phyloP scores from a whole-genome alignment of 495 filamentous ascomycete genomes.

The Lasiosphaeria hispida region DNA sequence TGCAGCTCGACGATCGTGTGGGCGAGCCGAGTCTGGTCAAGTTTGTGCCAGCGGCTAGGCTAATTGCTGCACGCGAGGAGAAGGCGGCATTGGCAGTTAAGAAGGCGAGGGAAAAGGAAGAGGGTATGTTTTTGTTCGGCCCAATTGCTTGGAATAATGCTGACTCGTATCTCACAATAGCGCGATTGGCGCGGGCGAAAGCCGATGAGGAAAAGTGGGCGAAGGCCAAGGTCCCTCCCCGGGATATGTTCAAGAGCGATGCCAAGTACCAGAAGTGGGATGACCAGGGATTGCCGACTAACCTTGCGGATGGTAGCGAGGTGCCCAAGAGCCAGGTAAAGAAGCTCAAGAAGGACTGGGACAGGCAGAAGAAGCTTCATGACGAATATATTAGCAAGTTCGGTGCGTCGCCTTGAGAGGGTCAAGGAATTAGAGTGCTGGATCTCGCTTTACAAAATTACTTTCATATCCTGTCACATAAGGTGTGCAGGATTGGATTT shows the following conservation, averaged over 20 bases:
- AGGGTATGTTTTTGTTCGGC: conserved; percentile 40
- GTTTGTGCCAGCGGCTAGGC: conserved; percentile 67
- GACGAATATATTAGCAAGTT: conserved; percentile 50
- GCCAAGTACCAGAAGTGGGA: conserved; percentile 80
- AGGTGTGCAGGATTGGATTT: too few relatives aligned
- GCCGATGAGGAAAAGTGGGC: conserved; percentile 56
- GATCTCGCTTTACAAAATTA: neutral
- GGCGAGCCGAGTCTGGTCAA: conserved; percentile 74
- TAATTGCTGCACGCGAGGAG: conserved; percentile 70
- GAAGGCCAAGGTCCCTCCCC: conserved; percentile 66
- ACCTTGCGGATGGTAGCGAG: conserved; percentile 71
- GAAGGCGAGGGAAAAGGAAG: conserved; percentile 57
- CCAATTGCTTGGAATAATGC: conserved; percentile 27
- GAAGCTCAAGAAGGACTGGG: conserved; percentile 88
- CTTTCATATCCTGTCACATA: too few relatives aligned
- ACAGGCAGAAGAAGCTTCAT: conserved; percentile 84
- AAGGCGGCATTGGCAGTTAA: conserved; percentile 57
- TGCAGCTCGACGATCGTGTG: conserved; percentile 82
- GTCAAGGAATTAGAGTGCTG: neutral
- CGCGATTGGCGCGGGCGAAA: conserved; percentile 51
- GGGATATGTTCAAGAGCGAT: conserved; percentile 70
- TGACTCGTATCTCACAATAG: conserved; percentile 13
- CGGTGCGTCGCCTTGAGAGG: conserved; percentile 8
- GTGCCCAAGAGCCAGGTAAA: conserved; percentile 77
- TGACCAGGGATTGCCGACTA: conserved; percentile 77